phyloP scores from a whole-genome alignment of 768 basidiomycete species.

The Psilocybe azurescens region DNA sequence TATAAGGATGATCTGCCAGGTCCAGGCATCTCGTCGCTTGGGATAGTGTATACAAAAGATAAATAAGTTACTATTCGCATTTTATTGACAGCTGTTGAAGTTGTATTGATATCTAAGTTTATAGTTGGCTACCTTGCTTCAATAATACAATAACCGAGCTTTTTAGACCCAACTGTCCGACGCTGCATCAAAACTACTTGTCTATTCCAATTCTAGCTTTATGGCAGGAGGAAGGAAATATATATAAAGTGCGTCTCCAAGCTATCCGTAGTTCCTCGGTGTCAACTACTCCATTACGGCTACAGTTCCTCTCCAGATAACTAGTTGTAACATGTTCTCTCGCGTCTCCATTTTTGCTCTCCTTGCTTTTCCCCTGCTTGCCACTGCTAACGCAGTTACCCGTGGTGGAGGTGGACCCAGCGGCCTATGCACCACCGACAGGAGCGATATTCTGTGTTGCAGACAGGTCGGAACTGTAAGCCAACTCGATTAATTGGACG shows the following conservation, averaged over 20 bases:
- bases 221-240: neutral
- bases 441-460: conserved; percentile 24
- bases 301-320: neutral
- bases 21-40: neutral
- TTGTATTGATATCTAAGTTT: neutral
- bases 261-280: neutral
- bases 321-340: conserved; percentile 23
- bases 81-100: neutral
- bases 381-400: conserved; percentile 21
- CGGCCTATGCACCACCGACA: conserved; percentile 25
- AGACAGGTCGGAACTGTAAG: conserved; percentile 22
- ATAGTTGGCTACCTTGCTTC: neutral
- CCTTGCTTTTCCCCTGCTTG: conserved; percentile 27
- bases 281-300: neutral
- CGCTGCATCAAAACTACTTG: neutral
- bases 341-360: conserved; percentile 24
- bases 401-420: conserved; percentile 12
- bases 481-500: neutral
- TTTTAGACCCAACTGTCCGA: neutral
- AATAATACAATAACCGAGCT: neutral
- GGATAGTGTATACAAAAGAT: neutral
- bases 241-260: neutral
- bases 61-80: neutral
- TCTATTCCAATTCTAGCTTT: neutral
- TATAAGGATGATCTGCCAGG: too few species aligned